These are phyloP conservation scores for Mortierella sp. DNA, from an alignment of 371 early-diverging fungal species.

Conservation along the genomic window DNA sequence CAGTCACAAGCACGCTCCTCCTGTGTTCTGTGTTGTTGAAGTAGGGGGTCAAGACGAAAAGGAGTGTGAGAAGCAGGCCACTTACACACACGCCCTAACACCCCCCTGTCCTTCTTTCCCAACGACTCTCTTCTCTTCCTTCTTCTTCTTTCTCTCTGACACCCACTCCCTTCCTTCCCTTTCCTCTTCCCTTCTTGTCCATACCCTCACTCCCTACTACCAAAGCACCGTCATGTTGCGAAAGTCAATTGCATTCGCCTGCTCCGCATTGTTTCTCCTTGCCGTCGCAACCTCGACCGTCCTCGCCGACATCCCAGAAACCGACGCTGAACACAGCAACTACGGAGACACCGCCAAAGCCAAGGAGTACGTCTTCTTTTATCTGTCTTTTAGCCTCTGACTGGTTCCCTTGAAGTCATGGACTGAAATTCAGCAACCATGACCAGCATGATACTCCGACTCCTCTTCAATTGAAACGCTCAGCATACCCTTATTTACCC, in stretches of 20 bases:
- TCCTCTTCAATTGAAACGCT: neutral
- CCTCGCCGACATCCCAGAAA: constrained; percentile 17
- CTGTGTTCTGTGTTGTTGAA: neutral
- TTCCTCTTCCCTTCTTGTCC: neutral
- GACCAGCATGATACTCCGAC: neutral
- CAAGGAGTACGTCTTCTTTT: constrained; percentile 22
- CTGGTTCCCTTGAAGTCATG: neutral
- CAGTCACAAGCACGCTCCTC: constrained; percentile 6
- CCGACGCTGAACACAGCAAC: constrained; percentile 32
- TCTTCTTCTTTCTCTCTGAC: neutral
- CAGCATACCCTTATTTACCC: neutral
- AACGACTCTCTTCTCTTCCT: neutral
- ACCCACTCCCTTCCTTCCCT: neutral
- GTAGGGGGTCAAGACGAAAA: neutral
- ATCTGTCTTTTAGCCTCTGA: neutral
- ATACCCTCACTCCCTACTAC: neutral
- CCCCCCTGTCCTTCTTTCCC: neutral
- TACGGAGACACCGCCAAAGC: constrained; percentile 31
- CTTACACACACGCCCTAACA: neutral
- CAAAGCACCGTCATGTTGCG: neutral
- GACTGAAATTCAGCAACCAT: neutral
- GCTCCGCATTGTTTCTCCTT: constrained; percentile 9
- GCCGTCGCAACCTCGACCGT: constrained; percentile 10
- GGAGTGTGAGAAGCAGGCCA: constrained; percentile 2
- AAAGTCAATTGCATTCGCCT: neutral